These are phyloP conservation scores for Acanthochlamys bracteata DNA, from an alignment of 106 monocot species.

Conservation along the genomic window DNA sequence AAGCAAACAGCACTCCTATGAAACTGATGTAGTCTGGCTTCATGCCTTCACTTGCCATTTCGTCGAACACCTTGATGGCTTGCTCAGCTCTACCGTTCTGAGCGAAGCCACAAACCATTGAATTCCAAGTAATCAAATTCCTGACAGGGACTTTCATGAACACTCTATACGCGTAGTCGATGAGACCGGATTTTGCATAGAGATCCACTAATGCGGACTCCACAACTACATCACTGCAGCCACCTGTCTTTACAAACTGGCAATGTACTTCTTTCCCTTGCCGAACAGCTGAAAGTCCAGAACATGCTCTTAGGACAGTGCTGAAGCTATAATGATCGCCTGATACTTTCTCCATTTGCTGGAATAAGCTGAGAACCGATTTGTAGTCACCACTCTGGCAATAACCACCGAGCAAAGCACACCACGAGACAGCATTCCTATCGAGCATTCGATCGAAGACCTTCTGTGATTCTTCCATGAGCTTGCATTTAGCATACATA, in stretches of 20 bases:
- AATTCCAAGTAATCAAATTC: constrained; percentile 82
- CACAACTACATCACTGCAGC: constrained; percentile 42
- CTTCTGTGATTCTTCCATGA: constrained; percentile 35
- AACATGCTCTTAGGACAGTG: constrained; percentile 75
- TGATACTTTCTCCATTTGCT: constrained; percentile 41
- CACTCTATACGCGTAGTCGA: constrained; percentile 45
- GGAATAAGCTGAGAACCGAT: constrained; percentile 46
- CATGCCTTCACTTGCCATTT: constrained; percentile 46
- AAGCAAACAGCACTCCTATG: constrained; percentile 76
- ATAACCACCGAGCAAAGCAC: constrained; percentile 75
- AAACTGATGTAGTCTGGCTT: constrained; percentile 77
- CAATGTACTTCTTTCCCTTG: constrained; percentile 71
- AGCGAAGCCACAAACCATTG: constrained; percentile 75
- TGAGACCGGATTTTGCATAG: constrained; percentile 73
- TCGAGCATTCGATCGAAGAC: constrained; percentile 66
- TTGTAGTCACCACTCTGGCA: constrained; percentile 50
- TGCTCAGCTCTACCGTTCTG: constrained; percentile 49
- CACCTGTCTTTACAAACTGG: constrained; percentile 41
- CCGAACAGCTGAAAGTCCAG: constrained; percentile 42
- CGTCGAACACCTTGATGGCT: constrained; percentile 50
- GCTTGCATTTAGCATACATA: constrained; percentile 78
- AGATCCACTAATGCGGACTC: constrained; percentile 83
- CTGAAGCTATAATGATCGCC: constrained; percentile 55
- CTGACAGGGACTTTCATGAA: constrained; percentile 28
- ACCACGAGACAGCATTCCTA: constrained; percentile 79